Percentiles rank a stretch among this genome's conserved stretches.
These are phyloP conservation scores for Hyphopichia pseudoburtonii DNA, from an alignment of 1,139 yeast genomes.

Conservation along the genomic window DNA sequence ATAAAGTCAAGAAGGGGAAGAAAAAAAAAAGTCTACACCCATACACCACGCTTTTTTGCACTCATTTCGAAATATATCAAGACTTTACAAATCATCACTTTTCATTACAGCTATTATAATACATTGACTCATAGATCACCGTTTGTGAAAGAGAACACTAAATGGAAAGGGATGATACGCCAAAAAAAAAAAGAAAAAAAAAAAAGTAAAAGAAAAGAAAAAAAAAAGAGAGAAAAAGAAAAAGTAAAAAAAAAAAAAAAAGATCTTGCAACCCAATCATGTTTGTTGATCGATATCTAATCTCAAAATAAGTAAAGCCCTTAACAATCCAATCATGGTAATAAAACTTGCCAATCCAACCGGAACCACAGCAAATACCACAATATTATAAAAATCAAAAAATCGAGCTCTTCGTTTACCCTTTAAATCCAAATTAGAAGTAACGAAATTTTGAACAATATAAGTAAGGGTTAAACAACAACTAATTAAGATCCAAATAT, in stretches of 20 bases:
- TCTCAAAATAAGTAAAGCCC: slow-evolving; percentile 73
- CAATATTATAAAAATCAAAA: slow-evolving; percentile 79
- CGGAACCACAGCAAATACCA: slow-evolving; percentile 95
- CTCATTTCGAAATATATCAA: too few species aligned
- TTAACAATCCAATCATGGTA: slow-evolving; percentile 80
- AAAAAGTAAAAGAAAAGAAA: too few species aligned
- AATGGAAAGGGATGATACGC: too few species aligned
- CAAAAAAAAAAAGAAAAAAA: too few species aligned
- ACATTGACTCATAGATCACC: too few species aligned
- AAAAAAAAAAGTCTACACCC: too few species aligned
- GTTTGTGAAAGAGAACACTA: too few species aligned
- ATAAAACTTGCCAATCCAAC: slow-evolving; percentile 92
- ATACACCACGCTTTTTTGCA: not conserved
- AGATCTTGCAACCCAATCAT: not conserved
- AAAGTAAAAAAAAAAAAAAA: too few species aligned
- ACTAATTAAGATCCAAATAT: slow-evolving; percentile 88
- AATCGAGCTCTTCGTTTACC: slow-evolving; percentile 53
- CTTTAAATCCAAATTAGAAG: slow-evolving; percentile 71
- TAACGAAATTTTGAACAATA: slow-evolving; percentile 84
- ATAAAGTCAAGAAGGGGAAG: too few species aligned
- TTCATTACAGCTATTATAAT: too few species aligned
- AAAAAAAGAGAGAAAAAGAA: too few species aligned
- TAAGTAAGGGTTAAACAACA: slow-evolving; percentile 82
- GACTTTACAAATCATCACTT: too few species aligned
- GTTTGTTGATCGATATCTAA: slow-evolving; percentile 55